Evolutionary conservation across 2,329 filamentous ascomycete genomes (phyloP).

Genomic region (Microdochium trichocladiopsis): DNA sequence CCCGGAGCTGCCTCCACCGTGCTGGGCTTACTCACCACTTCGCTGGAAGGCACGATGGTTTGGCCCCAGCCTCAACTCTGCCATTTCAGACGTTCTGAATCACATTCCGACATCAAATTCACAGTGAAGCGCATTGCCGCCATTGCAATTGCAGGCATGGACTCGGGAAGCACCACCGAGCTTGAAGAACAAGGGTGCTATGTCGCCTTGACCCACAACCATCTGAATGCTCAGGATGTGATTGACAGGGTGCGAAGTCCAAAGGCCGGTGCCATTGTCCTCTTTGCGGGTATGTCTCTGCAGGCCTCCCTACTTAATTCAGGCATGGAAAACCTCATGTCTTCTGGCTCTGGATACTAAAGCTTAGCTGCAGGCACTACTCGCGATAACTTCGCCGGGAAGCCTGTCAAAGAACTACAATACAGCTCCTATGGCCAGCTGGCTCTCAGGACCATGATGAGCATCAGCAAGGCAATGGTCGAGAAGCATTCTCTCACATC

Average conservation of each 20-base stretch:
- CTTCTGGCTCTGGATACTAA: background rate
- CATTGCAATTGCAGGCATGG: background rate
- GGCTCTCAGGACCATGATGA: slow-evolving; percentile 61
- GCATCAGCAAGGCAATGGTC: slow-evolving; percentile 51
- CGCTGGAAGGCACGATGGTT: background rate
- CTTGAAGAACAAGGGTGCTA: slow-evolving; percentile 46
- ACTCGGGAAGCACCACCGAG: slow-evolving; percentile 14
- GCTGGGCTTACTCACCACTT: background rate
- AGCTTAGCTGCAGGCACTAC: slow-evolving; percentile 55
- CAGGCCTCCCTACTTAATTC: slow-evolving; percentile 1
- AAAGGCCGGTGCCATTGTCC: slow-evolving; percentile 66
- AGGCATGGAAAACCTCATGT: slow-evolving; percentile 3
- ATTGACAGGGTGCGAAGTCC: slow-evolving; percentile 66
- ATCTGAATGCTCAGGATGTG: slow-evolving; percentile 47
- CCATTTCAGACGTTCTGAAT: no score
- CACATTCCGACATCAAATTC: slow-evolving; percentile 1
- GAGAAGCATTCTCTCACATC: slow-evolving; percentile 59
- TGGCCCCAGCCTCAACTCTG: no score
- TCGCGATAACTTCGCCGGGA: slow-evolving; percentile 64
- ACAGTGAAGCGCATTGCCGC: slow-evolving; percentile 6
- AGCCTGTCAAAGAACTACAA: slow-evolving; percentile 65
- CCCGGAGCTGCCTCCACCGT: no score
- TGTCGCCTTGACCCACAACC: slow-evolving; percentile 60
- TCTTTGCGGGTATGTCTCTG: slow-evolving; percentile 58
- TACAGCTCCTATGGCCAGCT: slow-evolving; percentile 70